Percentiles rank a stretch among this genome's conserved stretches.
These are phyloP conservation scores for Monosporozyma yasuniensis DNA, from an alignment of 805 yeast genomes.

Conservation along the genomic window DNA sequence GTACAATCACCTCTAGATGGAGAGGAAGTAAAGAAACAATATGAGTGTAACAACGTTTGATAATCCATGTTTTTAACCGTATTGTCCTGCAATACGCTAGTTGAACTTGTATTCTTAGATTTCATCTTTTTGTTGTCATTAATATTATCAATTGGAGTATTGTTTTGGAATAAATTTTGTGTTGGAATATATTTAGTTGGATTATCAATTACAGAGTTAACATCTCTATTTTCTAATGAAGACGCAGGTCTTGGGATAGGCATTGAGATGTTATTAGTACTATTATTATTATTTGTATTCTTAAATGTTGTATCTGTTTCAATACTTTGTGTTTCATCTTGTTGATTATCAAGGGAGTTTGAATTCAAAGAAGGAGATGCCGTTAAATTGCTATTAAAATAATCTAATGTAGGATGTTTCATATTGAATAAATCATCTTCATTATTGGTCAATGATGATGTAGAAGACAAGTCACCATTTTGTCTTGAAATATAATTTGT, in stretches of 20 bases:
- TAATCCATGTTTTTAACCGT: conserved; percentile 15
- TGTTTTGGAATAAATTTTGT: background rate
- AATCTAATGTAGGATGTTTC: background rate
- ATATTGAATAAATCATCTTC: background rate
- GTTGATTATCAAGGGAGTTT: background rate
- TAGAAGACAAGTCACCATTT: background rate
- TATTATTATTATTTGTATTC: conserved; percentile 1
- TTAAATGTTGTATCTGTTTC: conserved; percentile 16
- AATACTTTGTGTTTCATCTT: conserved; percentile 9
- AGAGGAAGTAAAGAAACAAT: conserved; percentile 20
- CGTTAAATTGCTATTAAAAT: background rate
- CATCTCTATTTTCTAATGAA: background rate
- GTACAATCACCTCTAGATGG: background rate
- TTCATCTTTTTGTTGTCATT: background rate
- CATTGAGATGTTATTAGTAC: background rate
- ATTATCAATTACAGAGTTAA: background rate
- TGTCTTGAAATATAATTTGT: background rate
- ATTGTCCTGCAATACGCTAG: background rate
- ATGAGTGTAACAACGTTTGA: conserved; percentile 21
- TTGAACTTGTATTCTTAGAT: background rate
- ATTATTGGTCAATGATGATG: background rate
- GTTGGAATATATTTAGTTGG: background rate
- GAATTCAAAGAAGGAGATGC: background rate
- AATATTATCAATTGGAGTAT: background rate
- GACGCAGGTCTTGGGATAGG: background rate